Base-by-base conservation (phyloP, 1,139 yeast genomes). In the Candida sp. region DNA sequence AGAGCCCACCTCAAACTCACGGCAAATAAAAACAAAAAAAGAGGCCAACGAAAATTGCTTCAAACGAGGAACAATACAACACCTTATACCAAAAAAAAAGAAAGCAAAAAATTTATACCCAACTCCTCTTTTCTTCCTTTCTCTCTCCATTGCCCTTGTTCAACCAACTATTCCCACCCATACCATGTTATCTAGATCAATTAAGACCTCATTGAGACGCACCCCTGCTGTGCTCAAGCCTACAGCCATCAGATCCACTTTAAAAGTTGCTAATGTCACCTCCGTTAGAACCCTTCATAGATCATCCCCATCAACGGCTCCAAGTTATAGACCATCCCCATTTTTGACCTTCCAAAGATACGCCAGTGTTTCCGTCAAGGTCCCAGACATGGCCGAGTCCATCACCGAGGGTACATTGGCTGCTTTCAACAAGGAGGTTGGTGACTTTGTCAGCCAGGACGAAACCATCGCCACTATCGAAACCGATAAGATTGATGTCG, bases 361-460 rank as follows among this genome's bases (percentile, higher is more conserved):
- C 51, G 80, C 78, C 42, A 74, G 80, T 17, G 70, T 69, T 47
- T 63, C 78, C 50, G 96, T 94, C 52, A 90, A 92, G 72, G 99
- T 94, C 37, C 99, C 99, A 48, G 96, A 91, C 60, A 92, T 94
- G 98, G 99, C 99, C 47, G 99, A 94, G 75, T 93, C 98, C 49
- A 88, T 94, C 67, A 91, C 98, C 47, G 99, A 94, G 73, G 99
- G 99, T 70, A 91, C 98, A 47, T 81, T 94, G 61, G 79, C 91
- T 57, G 87, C 91, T 50, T 92, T 84, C 73, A 81, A 84, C 61
- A 87, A 86, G 69, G 77, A 84, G 60, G 90, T 92, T 55, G 99
- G 99, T 59, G 98, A 94, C 58, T 92, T 75, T 64, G 96, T 96
- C 52, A 84, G 81, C 53, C 85, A 78, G 61, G 99, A 94, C 70